Conservation (phyloP, 805 yeast genomes). For the Barnettozyma wickerhamii region DNA sequence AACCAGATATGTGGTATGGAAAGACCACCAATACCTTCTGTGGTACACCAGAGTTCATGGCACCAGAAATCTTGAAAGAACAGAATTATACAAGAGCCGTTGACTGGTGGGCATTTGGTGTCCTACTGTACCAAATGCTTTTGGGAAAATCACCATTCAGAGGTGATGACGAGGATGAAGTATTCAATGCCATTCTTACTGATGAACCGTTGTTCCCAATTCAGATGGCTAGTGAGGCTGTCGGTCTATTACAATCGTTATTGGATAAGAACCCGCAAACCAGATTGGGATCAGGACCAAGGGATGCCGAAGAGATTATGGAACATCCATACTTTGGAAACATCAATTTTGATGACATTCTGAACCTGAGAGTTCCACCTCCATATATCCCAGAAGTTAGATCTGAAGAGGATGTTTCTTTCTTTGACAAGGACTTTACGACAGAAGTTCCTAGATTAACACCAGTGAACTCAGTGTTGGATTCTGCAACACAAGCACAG, state of each 20-base stretch:
- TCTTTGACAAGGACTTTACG: constrained; percentile 93
- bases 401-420: constrained; percentile 85
- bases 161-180: constrained; percentile 96
- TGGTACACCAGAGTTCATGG: constrained; percentile 99
- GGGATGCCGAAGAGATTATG: constrained; percentile 93
- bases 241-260: constrained; percentile 85
- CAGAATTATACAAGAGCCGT: constrained; percentile 91
- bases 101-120: constrained; percentile 99
- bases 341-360: constrained; percentile 84
- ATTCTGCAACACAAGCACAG: constrained; percentile 89
- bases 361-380: constrained; percentile 67
- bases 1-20: constrained; percentile 85
- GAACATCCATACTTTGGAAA: constrained; percentile 90
- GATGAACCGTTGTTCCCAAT: constrained; percentile 97
- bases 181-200: constrained; percentile 90
- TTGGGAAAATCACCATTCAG: constrained; percentile 95
- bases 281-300: constrained; percentile 82
- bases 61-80: constrained; percentile 94
- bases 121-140: constrained; percentile 91
- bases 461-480: constrained; percentile 84
- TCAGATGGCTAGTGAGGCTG: constrained; percentile 96
- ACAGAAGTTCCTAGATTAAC: constrained; percentile 92
- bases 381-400: constrained; percentile 88
- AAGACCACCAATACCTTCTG: constrained; percentile 91
- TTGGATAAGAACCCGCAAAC: constrained; percentile 82